Conservation (phyloP, 2,329 filamentous ascomycete genomes). For the Monosporascus cannonballus region DNA sequence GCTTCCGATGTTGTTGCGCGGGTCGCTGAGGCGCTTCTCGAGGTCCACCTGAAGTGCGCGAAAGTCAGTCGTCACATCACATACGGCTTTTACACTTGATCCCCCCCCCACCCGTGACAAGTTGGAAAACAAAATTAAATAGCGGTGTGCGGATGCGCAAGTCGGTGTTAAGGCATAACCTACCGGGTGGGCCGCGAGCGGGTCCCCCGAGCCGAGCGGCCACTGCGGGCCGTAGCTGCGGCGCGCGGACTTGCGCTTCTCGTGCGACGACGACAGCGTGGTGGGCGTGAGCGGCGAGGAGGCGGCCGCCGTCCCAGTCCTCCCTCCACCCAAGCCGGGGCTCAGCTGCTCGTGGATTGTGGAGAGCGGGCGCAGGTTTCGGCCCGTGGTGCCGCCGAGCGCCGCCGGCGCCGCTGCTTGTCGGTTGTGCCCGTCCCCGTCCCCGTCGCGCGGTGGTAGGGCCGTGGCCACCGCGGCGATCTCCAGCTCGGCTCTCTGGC, state of each 20-base stretch:
- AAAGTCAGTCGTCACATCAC: no score
- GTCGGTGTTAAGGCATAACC: background rate
- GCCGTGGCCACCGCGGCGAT: background rate
- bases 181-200: conserved; percentile 18
- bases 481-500: background rate
- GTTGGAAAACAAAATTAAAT: no score
- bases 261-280: background rate
- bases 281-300: background rate
- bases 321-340: background rate
- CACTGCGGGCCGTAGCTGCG: conserved; percentile 18
- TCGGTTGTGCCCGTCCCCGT: conserved; percentile 1
- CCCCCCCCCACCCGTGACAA: no score
- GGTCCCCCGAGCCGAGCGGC: conserved; percentile 19
- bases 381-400: background rate
- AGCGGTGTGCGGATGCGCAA: no score
- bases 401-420: background rate
- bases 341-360: conserved; percentile 15
- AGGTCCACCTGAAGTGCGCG: conserved; percentile 4
- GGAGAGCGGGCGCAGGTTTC: conserved; percentile 12
- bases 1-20: background rate
- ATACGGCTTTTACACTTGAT: no score
- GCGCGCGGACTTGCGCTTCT: conserved; percentile 11
- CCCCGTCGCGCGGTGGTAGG: conserved; percentile 1
- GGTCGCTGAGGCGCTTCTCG: conserved; percentile 9
- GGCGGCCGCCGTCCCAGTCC: no score